phyloP scores from a whole-genome alignment of 2,329 filamentous ascomycete genomes.

The Hypomyces rosellus region DNA sequence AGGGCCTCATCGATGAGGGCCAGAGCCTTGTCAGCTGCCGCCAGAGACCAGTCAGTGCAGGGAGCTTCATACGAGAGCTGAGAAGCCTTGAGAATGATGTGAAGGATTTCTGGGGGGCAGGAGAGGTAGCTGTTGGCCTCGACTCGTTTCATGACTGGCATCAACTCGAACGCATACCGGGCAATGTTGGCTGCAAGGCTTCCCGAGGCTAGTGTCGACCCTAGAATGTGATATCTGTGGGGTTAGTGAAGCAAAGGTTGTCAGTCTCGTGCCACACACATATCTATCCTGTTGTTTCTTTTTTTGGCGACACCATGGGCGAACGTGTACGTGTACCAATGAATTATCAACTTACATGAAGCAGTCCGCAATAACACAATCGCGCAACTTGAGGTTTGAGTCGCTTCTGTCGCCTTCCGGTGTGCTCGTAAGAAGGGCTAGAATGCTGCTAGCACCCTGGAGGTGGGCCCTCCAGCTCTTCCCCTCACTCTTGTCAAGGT shows the following conservation, averaged over 20 bases:
- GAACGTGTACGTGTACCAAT: neutral
- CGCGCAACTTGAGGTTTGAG: conserved; percentile 32
- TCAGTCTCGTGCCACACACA: neutral
- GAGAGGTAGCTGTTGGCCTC: conserved; percentile 38
- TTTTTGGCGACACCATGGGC: neutral
- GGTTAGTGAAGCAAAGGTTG: conserved; percentile 4
- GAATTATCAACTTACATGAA: conserved; percentile 33
- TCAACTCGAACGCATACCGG: conserved; percentile 31
- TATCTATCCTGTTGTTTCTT: neutral
- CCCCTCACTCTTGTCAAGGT: conserved; percentile 35
- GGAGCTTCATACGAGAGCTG: conserved; percentile 35
- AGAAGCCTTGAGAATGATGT: conserved; percentile 39
- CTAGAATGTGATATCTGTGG: conserved; percentile 35
- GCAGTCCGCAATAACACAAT: conserved; percentile 43
- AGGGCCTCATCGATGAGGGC: conserved; percentile 36
- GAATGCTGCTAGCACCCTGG: conserved; percentile 37
- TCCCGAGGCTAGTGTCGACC: conserved; percentile 31
- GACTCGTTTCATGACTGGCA: conserved; percentile 35
- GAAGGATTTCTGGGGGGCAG: conserved; percentile 37
- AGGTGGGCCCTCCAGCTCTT: conserved; percentile 42
- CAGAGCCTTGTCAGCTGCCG: conserved; percentile 31
- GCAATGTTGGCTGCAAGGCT: conserved; percentile 33
- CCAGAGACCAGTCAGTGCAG: conserved; percentile 24
- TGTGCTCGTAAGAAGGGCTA: conserved; percentile 26
- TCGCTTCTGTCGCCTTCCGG: conserved; percentile 14